These are phyloP conservation scores for Backusella sp. DNA, from an alignment of 192 early-diverging fungal genomes.

Conservation along the genomic window DNA sequence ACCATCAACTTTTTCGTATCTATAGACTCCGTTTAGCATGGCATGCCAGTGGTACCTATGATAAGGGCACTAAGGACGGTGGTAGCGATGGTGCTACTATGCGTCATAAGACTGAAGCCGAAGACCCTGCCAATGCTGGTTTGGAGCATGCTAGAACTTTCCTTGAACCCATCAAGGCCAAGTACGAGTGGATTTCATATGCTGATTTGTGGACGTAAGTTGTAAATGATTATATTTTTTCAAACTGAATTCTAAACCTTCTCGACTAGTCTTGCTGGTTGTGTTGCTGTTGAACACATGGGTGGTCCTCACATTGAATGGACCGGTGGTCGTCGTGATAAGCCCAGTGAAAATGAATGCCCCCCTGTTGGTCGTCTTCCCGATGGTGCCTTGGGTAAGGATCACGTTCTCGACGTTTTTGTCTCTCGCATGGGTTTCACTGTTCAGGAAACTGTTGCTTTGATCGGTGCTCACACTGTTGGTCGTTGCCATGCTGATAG, in stretches of 20 bases:
- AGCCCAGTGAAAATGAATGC: constrained; percentile 40
- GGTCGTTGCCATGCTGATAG: constrained; percentile 64
- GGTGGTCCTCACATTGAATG: constrained; percentile 68
- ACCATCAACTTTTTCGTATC: constrained; percentile 31
- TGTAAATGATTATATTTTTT: background rate
- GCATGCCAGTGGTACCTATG: constrained; percentile 74
- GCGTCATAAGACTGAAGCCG: constrained; percentile 54
- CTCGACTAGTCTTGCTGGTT: constrained; percentile 52
- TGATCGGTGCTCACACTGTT: constrained; percentile 66
- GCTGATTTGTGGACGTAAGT: constrained; percentile 72
- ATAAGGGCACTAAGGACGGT: constrained; percentile 51
- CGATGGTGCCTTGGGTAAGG: constrained; percentile 55
- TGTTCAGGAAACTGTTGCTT: constrained; percentile 67
- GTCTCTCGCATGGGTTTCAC: constrained; percentile 66
- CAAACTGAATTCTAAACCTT: background rate
- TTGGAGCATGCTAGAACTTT: constrained; percentile 41
- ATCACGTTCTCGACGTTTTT: constrained; percentile 62
- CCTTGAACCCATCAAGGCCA: constrained; percentile 65
- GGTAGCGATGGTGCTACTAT: constrained; percentile 73
- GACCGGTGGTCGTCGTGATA: constrained; percentile 55
- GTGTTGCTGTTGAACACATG: constrained; percentile 67
- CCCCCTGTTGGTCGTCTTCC: constrained; percentile 71
- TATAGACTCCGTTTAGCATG: constrained; percentile 45
- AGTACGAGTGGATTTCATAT: constrained; percentile 62
- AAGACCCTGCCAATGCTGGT: constrained; percentile 70